Conservation (phyloP, 257 asterid species). For the Penstemon newberryi region DNA sequence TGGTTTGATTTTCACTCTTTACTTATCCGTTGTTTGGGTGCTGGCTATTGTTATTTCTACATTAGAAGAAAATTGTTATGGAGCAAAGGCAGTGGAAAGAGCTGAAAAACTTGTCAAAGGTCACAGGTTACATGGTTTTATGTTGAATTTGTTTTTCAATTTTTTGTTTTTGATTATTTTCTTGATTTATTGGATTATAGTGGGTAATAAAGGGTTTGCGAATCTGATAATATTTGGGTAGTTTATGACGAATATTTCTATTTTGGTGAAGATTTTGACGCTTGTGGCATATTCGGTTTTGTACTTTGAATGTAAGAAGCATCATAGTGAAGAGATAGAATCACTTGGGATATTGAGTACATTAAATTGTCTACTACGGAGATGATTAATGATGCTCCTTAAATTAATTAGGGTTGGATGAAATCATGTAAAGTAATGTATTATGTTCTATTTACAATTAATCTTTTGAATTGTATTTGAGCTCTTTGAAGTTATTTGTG, state of each 20-base stretch:
- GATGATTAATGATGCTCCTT: background rate
- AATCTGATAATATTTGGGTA: background rate
- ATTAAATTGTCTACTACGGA: slow-evolving; percentile 18
- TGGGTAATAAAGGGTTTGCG: slow-evolving; percentile 17
- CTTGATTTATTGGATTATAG: slow-evolving; percentile 17
- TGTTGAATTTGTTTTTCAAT: slow-evolving; percentile 17
- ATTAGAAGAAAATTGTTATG: slow-evolving; percentile 34
- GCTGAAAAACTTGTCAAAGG: slow-evolving; percentile 36
- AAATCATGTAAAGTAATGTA: too few relatives aligned
- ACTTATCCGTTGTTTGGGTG: slow-evolving; percentile 23
- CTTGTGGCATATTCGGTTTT: slow-evolving; percentile 31
- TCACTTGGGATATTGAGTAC: slow-evolving; percentile 21
- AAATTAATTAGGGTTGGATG: too few relatives aligned
- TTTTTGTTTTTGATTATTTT: slow-evolving; percentile 17
- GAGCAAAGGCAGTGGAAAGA: slow-evolving; percentile 39
- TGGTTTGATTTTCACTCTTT: slow-evolving; percentile 23
- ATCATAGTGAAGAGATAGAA: slow-evolving; percentile 37
- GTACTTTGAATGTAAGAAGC: slow-evolving; percentile 38
- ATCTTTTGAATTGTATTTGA: too few relatives aligned
- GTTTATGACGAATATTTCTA: slow-evolving; percentile 11
- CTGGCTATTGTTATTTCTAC: slow-evolving; percentile 37
- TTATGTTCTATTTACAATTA: too few relatives aligned
- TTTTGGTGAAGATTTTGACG: slow-evolving; percentile 28
- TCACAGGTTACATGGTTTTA: slow-evolving; percentile 28
- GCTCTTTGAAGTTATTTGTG: too few relatives aligned